Conservation (phyloP, 805 yeast species). For the Kuraishia borneana region DNA sequence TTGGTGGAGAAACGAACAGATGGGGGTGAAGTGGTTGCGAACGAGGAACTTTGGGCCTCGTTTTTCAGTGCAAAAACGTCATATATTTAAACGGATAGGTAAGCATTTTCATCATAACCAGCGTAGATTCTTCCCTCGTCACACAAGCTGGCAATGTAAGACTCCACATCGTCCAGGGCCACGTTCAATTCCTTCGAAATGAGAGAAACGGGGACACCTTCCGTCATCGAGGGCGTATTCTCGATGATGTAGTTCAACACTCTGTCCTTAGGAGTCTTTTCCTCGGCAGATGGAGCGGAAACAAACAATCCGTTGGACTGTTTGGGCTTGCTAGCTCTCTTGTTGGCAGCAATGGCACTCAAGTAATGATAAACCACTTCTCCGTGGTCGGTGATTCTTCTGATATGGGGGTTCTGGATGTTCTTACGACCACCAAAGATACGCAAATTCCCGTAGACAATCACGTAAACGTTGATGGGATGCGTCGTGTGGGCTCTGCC, state of each 20-base stretch:
- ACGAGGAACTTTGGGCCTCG: conserved; percentile 52
- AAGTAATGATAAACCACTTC: conserved; percentile 59
- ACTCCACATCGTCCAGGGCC: conserved; percentile 34
- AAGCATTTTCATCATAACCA: conserved; percentile 58
- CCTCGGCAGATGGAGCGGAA: conserved; percentile 22
- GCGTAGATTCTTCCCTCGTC: conserved; percentile 62
- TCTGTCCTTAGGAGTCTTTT: conserved; percentile 25
- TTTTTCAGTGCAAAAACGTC: conserved; percentile 28
- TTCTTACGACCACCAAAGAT: conserved; percentile 56
- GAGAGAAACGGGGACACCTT: conserved; percentile 63
- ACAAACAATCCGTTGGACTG: conserved; percentile 28
- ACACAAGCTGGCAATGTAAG: conserved; percentile 39
- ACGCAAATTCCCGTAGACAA: conserved; percentile 42
- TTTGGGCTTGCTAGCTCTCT: conserved; percentile 32
- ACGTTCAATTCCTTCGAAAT: conserved; percentile 47
- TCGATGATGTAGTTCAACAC: conserved; percentile 37
- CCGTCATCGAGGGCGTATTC: conserved; percentile 47
- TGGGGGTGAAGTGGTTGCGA: conserved; percentile 50
- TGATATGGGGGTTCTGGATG: conserved; percentile 52
- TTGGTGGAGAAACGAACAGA: conserved; percentile 31
- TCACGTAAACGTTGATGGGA: conserved; percentile 48
- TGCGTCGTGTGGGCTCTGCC: conserved; percentile 20
- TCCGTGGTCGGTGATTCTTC: conserved; percentile 49
- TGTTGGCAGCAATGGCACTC: conserved; percentile 47
- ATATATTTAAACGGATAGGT: conserved; percentile 32